These are phyloP conservation scores for Lathyrus oleraceus DNA, from an alignment of 306 rosid species.

Conservation along the genomic window DNA sequence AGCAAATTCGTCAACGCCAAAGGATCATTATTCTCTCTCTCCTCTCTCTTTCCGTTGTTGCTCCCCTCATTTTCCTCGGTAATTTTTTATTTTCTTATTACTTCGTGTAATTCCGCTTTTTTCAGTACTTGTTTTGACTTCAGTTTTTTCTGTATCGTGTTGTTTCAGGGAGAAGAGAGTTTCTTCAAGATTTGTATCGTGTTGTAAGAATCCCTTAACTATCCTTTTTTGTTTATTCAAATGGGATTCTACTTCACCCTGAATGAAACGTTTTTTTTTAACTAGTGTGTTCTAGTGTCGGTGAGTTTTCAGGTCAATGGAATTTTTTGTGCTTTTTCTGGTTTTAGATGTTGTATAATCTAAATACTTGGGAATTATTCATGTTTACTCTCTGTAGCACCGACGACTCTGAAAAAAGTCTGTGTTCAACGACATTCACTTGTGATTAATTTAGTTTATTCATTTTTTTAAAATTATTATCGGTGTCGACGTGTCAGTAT, in stretches of 20 bases:
- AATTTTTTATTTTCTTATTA: background rate
- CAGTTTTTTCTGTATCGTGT: background rate
- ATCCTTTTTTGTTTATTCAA: background rate
- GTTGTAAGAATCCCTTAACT: constrained; percentile 58
- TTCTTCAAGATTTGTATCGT: constrained; percentile 67
- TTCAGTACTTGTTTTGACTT: background rate
- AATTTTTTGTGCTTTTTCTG: constrained; percentile 16
- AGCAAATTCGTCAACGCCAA: constrained; percentile 70
- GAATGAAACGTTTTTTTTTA: too few relatives aligned
- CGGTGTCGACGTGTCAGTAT: too few relatives aligned
- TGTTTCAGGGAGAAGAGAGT: constrained; percentile 71
- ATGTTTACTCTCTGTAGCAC: too few relatives aligned
- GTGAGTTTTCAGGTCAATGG: constrained; percentile 24
- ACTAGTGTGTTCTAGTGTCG: background rate
- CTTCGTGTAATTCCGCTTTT: background rate
- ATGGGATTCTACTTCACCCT: background rate
- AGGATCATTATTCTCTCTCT: constrained; percentile 83
- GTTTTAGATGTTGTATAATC: background rate
- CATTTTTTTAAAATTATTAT: too few relatives aligned
- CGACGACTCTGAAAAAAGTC: too few relatives aligned
- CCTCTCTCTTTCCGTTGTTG: constrained; percentile 68
- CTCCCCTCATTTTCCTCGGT: constrained; percentile 78
- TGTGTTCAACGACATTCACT: too few relatives aligned
- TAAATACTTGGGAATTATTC: too few relatives aligned
- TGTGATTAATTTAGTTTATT: too few relatives aligned